These are phyloP conservation scores for Omphalea diandra DNA, from an alignment of 441 rosid genomes.

Conservation along the genomic window DNA sequence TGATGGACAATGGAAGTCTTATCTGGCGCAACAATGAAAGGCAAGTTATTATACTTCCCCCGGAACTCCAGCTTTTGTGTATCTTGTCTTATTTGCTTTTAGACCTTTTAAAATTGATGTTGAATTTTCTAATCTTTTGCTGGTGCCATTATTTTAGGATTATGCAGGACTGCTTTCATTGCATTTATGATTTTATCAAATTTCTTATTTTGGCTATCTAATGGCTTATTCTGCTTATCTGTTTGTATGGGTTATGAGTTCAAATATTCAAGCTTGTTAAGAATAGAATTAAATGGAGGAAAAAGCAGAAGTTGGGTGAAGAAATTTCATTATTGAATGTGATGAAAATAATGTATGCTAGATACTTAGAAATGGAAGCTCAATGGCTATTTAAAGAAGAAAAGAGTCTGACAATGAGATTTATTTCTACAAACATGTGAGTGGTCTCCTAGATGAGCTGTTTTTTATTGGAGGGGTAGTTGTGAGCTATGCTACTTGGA, in stretches of 20 bases:
- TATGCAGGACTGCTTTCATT: not conserved
- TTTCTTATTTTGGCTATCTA: not conserved
- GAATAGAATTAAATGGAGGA: not conserved
- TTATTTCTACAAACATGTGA: not conserved
- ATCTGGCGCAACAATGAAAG: slow-evolving; percentile 83
- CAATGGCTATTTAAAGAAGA: not conserved
- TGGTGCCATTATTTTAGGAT: not conserved
- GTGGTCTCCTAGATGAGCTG: not conserved
- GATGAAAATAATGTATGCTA: not conserved
- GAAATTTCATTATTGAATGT: not conserved
- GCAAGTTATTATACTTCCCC: slow-evolving; percentile 41
- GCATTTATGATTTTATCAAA: not conserved
- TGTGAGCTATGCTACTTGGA: no score
- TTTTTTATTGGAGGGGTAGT: not conserved
- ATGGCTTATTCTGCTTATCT: not conserved
- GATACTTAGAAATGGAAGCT: not conserved
- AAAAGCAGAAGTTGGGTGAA: no score
- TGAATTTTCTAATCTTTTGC: not conserved
- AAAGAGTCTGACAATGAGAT: not conserved
- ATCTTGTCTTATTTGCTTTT: not conserved
- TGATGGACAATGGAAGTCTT: slow-evolving; percentile 76
- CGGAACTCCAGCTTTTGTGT: not conserved
- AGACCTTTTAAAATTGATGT: not conserved
- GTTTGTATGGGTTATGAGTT: not conserved
- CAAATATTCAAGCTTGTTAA: not conserved